Base-by-base conservation (phyloP, 768 basidiomycete species). In the Amanita exitialis region DNA sequence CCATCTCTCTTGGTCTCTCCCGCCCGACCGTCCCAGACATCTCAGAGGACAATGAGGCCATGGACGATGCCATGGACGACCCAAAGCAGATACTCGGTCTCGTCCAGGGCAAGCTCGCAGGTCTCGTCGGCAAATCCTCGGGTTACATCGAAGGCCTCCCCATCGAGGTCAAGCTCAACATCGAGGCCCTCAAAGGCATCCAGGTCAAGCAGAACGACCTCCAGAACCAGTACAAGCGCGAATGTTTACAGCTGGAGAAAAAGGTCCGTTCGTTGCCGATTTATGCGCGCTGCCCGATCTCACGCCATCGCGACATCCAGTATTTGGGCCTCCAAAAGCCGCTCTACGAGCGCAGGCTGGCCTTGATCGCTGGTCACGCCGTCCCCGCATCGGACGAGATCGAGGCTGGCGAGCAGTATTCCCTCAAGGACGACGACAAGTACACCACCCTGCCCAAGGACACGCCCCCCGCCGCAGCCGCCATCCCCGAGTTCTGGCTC, bases 401-500 rank as follows among this genome's bases (percentile, higher is more conserved):
- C 63, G 77, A 81, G 58, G 80, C 82, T 15, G 95, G 95, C 35
- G 77, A 87, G 60, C 71, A 79, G 51, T 75, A 79, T 47, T 81
- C 83, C 3, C 62, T 75, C 56, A 86, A 94, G 62, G 90, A 89
- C 47, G 83, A 93, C 56, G 79, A 76, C 25, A 76, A 83, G 0
- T 85, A 86, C 67, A 71, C 70, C 23, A 73, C 79, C 16, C 73
- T 90, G 12, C 69, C 81, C 49, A 75, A 72, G 54, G 81, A 77
- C 52, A 60, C 66, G 30, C 62, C 73, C 1, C 69, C 66, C 12
- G 67, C 69, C 34, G 55, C 73, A 45, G 43, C 61, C 15, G 75
- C 83, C 47, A 90, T 99, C 58, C 90, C 94, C 47, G 86, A 95
- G 60, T 99, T 99, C 78, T 99, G 95, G 95, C 82, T 96, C 59